phyloP scores from a whole-genome alignment of 2,329 filamentous ascomycete species.

The Beauveria sp. region DNA sequence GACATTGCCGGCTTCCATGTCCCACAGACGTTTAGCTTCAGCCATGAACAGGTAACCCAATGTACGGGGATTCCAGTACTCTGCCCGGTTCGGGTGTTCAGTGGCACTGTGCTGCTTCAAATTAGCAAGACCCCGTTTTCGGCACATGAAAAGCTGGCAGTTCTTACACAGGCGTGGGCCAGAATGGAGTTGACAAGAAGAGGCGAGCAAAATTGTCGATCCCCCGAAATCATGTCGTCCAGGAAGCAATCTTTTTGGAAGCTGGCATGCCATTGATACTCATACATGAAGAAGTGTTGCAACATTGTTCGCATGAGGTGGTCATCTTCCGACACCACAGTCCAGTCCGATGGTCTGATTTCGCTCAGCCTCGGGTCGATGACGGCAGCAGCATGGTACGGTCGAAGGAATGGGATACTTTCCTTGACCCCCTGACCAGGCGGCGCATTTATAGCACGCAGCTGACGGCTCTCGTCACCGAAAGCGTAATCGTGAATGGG shows the following conservation, averaged over 20 bases:
- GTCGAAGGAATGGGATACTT: neutral
- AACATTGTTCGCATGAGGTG: constrained; percentile 27
- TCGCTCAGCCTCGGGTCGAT: constrained; percentile 25
- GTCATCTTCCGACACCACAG: constrained; percentile 27
- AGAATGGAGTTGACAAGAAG: constrained; percentile 32
- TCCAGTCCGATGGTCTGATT: constrained; percentile 28
- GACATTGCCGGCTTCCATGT: constrained; percentile 22
- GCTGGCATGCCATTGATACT: constrained; percentile 27
- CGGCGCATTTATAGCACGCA: neutral
- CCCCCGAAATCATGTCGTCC: constrained; percentile 27
- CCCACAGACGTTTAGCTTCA: constrained; percentile 32
- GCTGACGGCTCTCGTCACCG: constrained; percentile 13
- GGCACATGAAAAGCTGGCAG: constrained; percentile 22
- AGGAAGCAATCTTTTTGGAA: constrained; percentile 34
- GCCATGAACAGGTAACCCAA: constrained; percentile 29
- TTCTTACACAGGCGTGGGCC: constrained; percentile 27
- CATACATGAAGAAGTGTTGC: constrained; percentile 21
- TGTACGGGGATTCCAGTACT: constrained; percentile 30
- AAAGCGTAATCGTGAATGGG: constrained; percentile 20
- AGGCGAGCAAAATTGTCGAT: constrained; percentile 29
- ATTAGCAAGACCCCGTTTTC: neutral
- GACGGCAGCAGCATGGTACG: constrained; percentile 26
- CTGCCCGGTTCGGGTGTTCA: constrained; percentile 20
- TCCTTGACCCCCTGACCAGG: neutral
- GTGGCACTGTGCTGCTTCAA: neutral